These are phyloP conservation scores for Rhodotorula glutinis DNA, from an alignment of 1,284 basidiomycete species.

Conservation along the genomic window DNA sequence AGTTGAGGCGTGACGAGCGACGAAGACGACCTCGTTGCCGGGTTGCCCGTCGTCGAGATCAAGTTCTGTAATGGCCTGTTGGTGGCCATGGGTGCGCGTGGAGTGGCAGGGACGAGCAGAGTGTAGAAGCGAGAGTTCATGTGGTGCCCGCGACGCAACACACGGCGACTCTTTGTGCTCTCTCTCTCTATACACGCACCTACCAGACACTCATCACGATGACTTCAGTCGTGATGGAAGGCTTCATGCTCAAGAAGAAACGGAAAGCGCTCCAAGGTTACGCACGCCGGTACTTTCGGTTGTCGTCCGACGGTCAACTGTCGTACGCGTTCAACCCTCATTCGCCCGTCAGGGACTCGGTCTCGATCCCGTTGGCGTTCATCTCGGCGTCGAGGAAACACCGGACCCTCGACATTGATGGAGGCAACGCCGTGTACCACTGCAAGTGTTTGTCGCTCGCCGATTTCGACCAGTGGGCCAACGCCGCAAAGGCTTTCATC, in stretches of 20 bases:
- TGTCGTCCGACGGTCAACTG: constrained; percentile 50
- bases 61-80: constrained; percentile 2
- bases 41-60: constrained; percentile 1
- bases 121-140: too few species aligned
- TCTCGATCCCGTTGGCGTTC: constrained; percentile 65
- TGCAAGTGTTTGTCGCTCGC: constrained; percentile 48
- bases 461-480: constrained; percentile 72
- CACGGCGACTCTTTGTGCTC: too few species aligned
- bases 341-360: constrained; percentile 65
- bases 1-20: constrained; percentile 35
- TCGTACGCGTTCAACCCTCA: constrained; percentile 71
- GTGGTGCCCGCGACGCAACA: too few species aligned
- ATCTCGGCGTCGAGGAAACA: constrained; percentile 65
- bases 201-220: too few species aligned
- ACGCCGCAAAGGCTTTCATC: constrained; percentile 54
- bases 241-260: constrained; percentile 39
- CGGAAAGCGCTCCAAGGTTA: constrained; percentile 74
- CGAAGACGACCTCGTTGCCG: constrained; percentile 29
- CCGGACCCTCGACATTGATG: constrained; percentile 73
- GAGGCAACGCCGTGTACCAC: constrained; percentile 62
- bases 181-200: not conserved
- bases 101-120: not conserved
- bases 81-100: constrained; percentile 3
- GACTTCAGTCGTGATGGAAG: constrained; percentile 36
- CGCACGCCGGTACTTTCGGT: constrained; percentile 22